Base-by-base conservation (phyloP, 306 rosid species). In the Sesbania bispinosa region DNA sequence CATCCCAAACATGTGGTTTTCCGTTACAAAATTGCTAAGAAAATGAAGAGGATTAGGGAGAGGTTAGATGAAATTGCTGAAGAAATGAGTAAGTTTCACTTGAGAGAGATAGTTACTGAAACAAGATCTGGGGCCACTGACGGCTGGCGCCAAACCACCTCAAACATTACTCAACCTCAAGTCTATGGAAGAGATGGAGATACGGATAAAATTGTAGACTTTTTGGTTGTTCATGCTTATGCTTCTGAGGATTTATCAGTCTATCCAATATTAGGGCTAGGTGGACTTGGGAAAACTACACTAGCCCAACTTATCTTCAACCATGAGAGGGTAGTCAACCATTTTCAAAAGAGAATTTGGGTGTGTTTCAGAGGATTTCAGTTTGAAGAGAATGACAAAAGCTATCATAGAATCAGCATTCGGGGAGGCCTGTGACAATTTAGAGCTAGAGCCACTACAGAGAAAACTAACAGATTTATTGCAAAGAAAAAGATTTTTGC, bases 231-330 rank as follows among this genome's bases (percentile, higher is more conserved):
- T 16, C 10, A 62, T 48, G 32, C 43, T 4, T 14, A 10, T 35
- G 3, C 7, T 1, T 15, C 2, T 15, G 51, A 35, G n/a, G 20
- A 61, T 11, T 15, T 73, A 15, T 19, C 15, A 0, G 62, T 61
- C 1, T 73, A 73, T 48, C 52, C 77, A 9, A 27, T 73, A 8
- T 3, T 60, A 0, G 77, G 77, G 7, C 8, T 60, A 0, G 69
- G 77, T 3, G 77, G 77, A 33, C 39, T 73, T 20, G 77, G 77
- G 3, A 73, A 73, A 35, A 73, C 70, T 33, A 23, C 77, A 23
- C 51, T 61, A 2, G 53, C 71, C 18, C 64, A 29, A 50, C 20
- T 64, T 2, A 5, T 62, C 7, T 74, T 23, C 71, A 74, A 74
- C 16, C 33, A 62, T 11, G 63, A 36, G 2, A 62, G 5, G 23